These are phyloP conservation scores for Xanthoconium stramineum DNA, from an alignment of 768 basidiomycete species.

Conservation along the genomic window DNA sequence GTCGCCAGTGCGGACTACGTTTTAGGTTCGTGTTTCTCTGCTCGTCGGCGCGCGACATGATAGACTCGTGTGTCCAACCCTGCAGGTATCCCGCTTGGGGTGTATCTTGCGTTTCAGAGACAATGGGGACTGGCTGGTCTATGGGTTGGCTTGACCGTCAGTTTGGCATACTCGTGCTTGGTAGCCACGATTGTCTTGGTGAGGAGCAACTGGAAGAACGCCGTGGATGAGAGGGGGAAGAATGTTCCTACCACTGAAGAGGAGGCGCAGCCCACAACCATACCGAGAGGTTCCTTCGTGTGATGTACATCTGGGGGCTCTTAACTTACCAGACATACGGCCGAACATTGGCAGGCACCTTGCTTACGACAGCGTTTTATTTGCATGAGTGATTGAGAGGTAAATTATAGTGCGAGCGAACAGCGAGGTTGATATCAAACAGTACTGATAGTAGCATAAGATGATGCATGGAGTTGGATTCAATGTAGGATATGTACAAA, in stretches of 20 bases:
- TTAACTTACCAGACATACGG: no score
- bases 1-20: slow-evolving; percentile 17
- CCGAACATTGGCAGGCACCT: no score
- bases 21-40: slow-evolving; percentile 28
- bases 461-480: no score
- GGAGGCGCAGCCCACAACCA: neutral
- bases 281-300: neutral
- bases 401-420: no score
- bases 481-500: no score
- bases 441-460: no score
- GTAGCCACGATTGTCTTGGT: slow-evolving; percentile 19
- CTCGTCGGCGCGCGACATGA: neutral
- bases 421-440: no score
- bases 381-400: no score
- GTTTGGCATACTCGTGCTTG: slow-evolving; percentile 20
- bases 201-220: slow-evolving; percentile 17
- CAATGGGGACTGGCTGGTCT: slow-evolving; percentile 26
- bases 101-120: slow-evolving; percentile 19
- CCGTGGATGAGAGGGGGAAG: neutral
- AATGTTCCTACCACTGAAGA: neutral
- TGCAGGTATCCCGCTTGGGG: slow-evolving; percentile 33
- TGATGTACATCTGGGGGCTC: no score
- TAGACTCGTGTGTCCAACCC: neutral
- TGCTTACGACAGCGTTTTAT: no score
- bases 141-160: slow-evolving; percentile 22